These are phyloP conservation scores for Rhizopus arrhizus DNA, from an alignment of 371 early-diverging fungal genomes.

Conservation along the genomic window DNA sequence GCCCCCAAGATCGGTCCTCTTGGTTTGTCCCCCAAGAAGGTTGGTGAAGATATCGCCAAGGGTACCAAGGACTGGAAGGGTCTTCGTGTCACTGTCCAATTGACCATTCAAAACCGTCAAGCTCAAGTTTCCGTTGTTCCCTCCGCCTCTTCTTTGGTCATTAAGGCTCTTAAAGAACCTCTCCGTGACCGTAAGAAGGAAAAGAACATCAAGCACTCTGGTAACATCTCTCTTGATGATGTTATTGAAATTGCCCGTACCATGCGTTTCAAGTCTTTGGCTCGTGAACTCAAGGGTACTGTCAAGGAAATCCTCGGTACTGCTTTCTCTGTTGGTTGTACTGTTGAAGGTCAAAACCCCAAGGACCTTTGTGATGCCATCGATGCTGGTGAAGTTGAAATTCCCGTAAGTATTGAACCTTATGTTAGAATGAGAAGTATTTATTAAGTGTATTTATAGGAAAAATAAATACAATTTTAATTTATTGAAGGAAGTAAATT, in stretches of 20 bases:
- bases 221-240: constrained; percentile 84
- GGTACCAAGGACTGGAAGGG: constrained; percentile 93
- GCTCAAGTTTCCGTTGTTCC: constrained; percentile 95
- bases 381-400: constrained; percentile 72
- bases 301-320: constrained; percentile 98
- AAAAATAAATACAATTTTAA: too few relatives aligned
- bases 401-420: constrained; percentile 56
- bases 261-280: constrained; percentile 88
- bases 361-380: constrained; percentile 27
- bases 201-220: constrained; percentile 96
- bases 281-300: constrained; percentile 81
- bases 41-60: constrained; percentile 99
- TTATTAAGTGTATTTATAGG: too few relatives aligned
- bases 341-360: constrained; percentile 33
- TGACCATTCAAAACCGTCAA: constrained; percentile 98
- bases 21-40: constrained; percentile 99
- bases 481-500: too few relatives aligned
- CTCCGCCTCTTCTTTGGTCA: constrained; percentile 93
- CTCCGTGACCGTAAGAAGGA: constrained; percentile 98
- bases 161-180: constrained; percentile 98
- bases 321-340: constrained; percentile 96
- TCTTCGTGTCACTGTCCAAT: constrained; percentile 93
- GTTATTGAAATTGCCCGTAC: constrained; percentile 94
- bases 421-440: too few relatives aligned
- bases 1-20: constrained; percentile 99